Evolutionary conservation across 2,329 filamentous ascomycete genomes (phyloP), one percentile per base, ranked within the genome.

Genomic region (Trichophaea hybrida): DNA sequence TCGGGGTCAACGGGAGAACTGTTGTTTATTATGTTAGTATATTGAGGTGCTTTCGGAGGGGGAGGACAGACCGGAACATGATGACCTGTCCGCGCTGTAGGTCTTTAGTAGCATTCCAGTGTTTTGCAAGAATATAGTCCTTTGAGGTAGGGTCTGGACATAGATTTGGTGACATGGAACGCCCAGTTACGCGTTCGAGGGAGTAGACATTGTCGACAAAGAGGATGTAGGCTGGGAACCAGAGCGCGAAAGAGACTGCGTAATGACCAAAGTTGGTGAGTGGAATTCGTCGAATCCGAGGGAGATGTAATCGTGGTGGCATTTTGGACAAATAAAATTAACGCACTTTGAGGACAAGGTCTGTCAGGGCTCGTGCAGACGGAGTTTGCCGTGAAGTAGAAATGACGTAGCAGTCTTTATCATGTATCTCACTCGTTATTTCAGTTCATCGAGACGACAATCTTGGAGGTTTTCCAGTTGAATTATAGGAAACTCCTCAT

Each of bases 91-190:
- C 87, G 62, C 85, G 77, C 69, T 80, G 73, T 40, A 90, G 69
- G 33, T 77, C 75, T 51, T 79, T 73, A 60, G 78, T 76, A 31
- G 80, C 76, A 61, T 78, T 77, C 71, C 78, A 77, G 69, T 83
- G 84, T 68, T 74, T 77, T 58, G 77, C 80, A 64, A 83, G 70
- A 35, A 81, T 78, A n/a, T 79, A 61, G 63, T 85, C 82, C 55
- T 53, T 35, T 37, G 5, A n/a, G n/a, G 24, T 53, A 6, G 50
- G 50, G 34, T 53, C 33, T 6, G 50, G 50, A 53, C 50, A 53
- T n/a, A 53, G 37, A n/a, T 82, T 84, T 1, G 87, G 87, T 58
- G 84, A 84, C 87, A 93, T 93, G 17, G 84, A 88, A 17, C 75
- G 71, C 1, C 83, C 83, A 38, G 75, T 75, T 61, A 86, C 78